Evolutionary conservation across 2,329 filamentous ascomycete species (phyloP).

Genomic region (Capronia americana): DNA sequence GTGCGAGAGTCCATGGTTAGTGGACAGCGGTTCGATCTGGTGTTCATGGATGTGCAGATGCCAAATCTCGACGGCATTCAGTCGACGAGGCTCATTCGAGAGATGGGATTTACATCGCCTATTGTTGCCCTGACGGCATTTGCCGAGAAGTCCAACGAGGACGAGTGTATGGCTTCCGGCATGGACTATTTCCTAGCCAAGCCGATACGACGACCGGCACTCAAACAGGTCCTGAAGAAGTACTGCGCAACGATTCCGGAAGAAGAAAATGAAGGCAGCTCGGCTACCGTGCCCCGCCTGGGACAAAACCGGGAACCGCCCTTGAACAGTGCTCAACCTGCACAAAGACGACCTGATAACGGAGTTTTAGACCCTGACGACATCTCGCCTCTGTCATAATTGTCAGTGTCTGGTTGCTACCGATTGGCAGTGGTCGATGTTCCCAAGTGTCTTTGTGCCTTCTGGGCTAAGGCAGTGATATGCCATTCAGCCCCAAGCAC

Average conservation of each 20-base stretch:
- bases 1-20: conserved; percentile 82
- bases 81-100: conserved; percentile 80
- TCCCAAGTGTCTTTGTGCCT: not conserved
- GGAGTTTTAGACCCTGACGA: conserved; percentile 22
- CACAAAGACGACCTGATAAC: conserved; percentile 12
- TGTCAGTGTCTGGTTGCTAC: not conserved
- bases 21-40: conserved; percentile 77
- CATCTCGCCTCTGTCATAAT: conserved; percentile 35
- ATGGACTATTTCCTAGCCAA: conserved; percentile 88
- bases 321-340: conserved; percentile 5
- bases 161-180: conserved; percentile 83
- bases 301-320: not conserved
- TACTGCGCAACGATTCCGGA: conserved; percentile 82
- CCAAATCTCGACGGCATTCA: conserved; percentile 89
- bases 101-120: conserved; percentile 84
- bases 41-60: conserved; percentile 97
- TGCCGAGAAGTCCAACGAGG: conserved; percentile 85
- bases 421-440: not conserved
- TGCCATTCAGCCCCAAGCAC: not conserved
- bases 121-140: conserved; percentile 93
- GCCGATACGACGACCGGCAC: conserved; percentile 77
- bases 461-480: not conserved
- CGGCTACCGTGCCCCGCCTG: conserved; percentile 21
- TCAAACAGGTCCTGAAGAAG: conserved; percentile 83
- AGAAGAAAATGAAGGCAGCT: conserved; percentile 58